Base-by-base conservation (phyloP, 140 eudicot genomes). In the Senecio squalidus region DNA sequence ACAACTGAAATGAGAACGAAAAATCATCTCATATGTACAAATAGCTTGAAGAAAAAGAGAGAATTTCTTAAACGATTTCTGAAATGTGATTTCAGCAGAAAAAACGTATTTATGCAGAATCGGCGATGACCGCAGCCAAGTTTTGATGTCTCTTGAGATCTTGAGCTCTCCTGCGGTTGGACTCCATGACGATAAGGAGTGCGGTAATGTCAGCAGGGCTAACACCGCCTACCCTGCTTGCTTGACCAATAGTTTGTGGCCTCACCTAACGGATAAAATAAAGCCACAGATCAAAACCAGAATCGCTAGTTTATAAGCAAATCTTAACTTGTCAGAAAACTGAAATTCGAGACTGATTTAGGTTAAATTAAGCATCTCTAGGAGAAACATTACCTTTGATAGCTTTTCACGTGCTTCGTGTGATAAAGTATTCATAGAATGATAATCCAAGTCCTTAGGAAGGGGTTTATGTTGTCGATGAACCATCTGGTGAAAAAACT, bases 161-260 rank as follows among this genome's bases (percentile, higher is more conserved):
- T 36, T 69, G 80, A 21, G 86, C 84, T 70, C 60, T 84, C 78
- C 98, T 84, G 22, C 83, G 47, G 61, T 87, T 75, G 20, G 95
- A 74, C 62, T 92, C 96, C 52, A 84, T 69, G 66, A 87, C 67
- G 55, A 92, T 92, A 43, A 92, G 85, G 26, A 92, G 89, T 15
- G 98, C 86, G n/a, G 96, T 92, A 53, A 92, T 82, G 75, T 92
- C 98, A 64, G 95, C 95, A 22, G 98, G 98, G 81, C 80, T 92
- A 44, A 92, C 98, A 61, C 98, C 98, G 21, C 96, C 98, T 15
- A 92, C 95, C 73, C 98, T 77, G 71, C 96, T 84, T 10, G 98
- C 98, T 72, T 92, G 98, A 48, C 98, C 98, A 24, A 92, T 79
- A 2, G 95, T 92, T 64, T 87, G 92, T 26, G 98, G 98, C 70